A percentile compares a stretch with the other conserved stretches of the same genome.
Conservation (phyloP, 2,329 filamentous ascomycete genomes). For the Pseudogymnoascus sp. region DNA sequence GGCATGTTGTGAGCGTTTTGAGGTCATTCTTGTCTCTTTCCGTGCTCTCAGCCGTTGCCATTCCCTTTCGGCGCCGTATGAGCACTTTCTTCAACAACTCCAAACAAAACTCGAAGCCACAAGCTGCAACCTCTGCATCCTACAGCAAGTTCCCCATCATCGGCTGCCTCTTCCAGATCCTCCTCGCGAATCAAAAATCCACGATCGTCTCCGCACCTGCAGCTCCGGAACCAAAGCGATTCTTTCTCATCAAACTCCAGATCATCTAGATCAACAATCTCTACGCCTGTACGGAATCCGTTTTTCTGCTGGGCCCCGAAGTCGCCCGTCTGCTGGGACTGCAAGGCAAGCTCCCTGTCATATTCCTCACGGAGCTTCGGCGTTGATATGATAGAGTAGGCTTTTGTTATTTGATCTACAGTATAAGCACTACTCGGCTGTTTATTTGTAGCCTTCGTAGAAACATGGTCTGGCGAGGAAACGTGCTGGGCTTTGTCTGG, state of each 20-base stretch:
- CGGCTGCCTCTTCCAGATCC: conserved; percentile 52
- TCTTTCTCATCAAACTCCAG: conserved; percentile 44
- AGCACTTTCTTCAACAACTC: conserved; percentile 38
- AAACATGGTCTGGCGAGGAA: conserved; percentile 14
- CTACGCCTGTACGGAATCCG: conserved; percentile 51
- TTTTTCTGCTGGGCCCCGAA: conserved; percentile 17
- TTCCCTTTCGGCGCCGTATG: neutral
- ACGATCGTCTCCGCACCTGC: conserved; percentile 56
- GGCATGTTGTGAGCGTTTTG: conserved; percentile 86
- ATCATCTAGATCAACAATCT: conserved; percentile 60
- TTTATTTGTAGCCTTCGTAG: neutral
- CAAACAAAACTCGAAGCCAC: conserved; percentile 59
- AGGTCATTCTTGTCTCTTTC: conserved; percentile 68
- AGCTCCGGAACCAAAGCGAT: conserved; percentile 48
- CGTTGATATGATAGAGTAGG: conserved; percentile 50
- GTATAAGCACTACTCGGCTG: conserved; percentile 36
- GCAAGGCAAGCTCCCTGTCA: conserved; percentile 41
- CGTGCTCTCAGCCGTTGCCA: neutral
- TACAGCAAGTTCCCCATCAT: conserved; percentile 55
- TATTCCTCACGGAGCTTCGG: conserved; percentile 44
- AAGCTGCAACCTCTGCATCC: conserved; percentile 61
- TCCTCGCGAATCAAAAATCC: conserved; percentile 53
- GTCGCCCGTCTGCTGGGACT: conserved; percentile 17
- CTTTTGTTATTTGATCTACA: conserved; percentile 57
- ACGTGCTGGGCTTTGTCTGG: conserved; percentile 46